Evolutionary conservation across 495 filamentous ascomycete species (phyloP), one percentile per base, ranked within the genome.

Genomic region (Trichocladium antarcticum): DNA sequence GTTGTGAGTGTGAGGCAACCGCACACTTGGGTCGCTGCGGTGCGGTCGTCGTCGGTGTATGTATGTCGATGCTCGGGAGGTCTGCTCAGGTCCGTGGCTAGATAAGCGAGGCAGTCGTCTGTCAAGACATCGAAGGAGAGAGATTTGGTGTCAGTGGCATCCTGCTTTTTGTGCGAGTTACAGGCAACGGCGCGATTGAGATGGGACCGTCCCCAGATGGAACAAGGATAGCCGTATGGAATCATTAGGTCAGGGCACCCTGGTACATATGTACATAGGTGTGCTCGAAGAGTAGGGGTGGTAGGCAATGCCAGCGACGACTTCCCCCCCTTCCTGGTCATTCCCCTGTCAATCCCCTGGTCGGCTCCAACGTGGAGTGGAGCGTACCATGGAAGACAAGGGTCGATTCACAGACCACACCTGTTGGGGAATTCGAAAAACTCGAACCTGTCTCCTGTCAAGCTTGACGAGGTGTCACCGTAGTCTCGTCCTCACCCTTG

Each of bases 91-190:
- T 45, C 42, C 34, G 48, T 48, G 47, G 35, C 35, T 19, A 34
- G 20, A 8, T 5, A 6, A 17, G 24, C 24, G 28, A 34, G 21
- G n/a, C 15, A 51, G 42, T n/a, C n/a, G n/a, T 40, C 32, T 17
- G 42, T 51, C 28, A 37, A 46, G 36, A 29, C 28, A n/a, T 46
- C 21, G 49, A 31, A 54, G 65, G 54, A 63, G 53, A 58, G 63
- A 59, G 67, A 67, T 67, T 70, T 62, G 60, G 59, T 69, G 62
- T 65, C 65, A 66, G 66, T 68, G 68, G 67, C 66, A 64, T 59
- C 56, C 54, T 64, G 68, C 61, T 67, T 74, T 72, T 74, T 71
- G 71, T 74, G 71, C 70, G 66, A 72, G 70, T 73, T 68, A 64
- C 67, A 65, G 55, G 50, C 48, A 57, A 51, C 54, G 55, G 59